Base-by-base conservation (phyloP, 148 eudicot genomes). In the Diospyros lotus region DNA sequence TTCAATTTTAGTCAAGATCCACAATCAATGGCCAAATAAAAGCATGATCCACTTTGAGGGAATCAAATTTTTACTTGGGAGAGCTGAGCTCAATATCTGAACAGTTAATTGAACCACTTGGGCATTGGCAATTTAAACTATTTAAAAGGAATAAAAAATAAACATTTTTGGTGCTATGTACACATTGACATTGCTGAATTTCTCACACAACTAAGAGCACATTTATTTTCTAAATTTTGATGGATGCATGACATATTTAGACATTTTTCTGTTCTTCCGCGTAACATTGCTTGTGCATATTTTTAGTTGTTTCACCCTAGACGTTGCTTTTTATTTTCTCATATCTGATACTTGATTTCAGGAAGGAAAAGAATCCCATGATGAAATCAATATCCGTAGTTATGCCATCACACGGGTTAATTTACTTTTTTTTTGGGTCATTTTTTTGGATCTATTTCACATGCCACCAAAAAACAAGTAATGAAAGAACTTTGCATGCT, bases 341-440 rank as follows among this genome's bases (percentile, higher is more conserved):
- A 77, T 51, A 42, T 69, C 43, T 41, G 69, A 70, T 77, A 63
- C 55, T 61, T 58, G 39, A 15, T 74, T 43, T 61, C 51, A 79
- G 74, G 69, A 48, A 13, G 10, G 1, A 72, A 80, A 76, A 77
- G 79, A 68, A 41, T 46, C 48, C 40, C 59, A 55, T 45, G 56
- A 39, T 54, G 83, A 78, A 9, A 17, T 5, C 14, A 79, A 69
- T 71, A 66, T 78, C 44, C 75, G 78, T 63, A 66, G 79, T 65
- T 90, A 84, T 79, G 72, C 76, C 60, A 70, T 89, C 76, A 76
- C 68, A 67, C 72, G 58, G 92, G 96, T 90, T 46, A 66, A 83
- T 76, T 73, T 58, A n/a, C 4, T 45, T 50, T 75, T n/a, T 3
- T 50, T 66, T 6, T 10, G 28, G 28, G 28, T 28, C 28, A 28